Conservation (phyloP, 1,284 basidiomycete species). For the Fistulinella cinereoalba region DNA sequence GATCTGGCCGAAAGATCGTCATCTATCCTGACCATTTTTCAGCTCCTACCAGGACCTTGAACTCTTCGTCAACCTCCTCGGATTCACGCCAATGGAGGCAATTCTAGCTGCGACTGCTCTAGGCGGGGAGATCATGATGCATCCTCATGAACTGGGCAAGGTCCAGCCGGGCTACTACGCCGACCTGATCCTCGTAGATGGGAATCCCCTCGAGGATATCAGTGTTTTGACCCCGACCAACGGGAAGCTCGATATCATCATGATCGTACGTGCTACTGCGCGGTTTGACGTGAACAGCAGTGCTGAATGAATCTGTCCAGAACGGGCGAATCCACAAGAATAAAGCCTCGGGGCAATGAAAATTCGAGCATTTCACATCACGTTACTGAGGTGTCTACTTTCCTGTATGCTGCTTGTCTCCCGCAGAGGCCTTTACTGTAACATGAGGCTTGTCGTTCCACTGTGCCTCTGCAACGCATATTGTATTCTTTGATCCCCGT, state of each 20-base stretch:
- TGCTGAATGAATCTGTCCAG: slow-evolving; percentile 13
- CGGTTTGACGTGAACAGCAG: background rate
- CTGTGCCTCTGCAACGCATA: too few species aligned
- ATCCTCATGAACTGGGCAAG: slow-evolving; percentile 35
- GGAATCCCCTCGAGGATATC: slow-evolving; percentile 35
- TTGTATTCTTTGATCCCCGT: too few species aligned
- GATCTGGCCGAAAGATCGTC: background rate
- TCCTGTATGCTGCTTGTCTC: too few species aligned
- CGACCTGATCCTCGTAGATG: slow-evolving; percentile 34
- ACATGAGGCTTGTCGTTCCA: too few species aligned
- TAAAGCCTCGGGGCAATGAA: too few species aligned
- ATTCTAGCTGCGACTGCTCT: slow-evolving; percentile 36
- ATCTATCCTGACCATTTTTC: slow-evolving; percentile 3
- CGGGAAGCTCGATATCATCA: slow-evolving; percentile 28
- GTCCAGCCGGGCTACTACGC: slow-evolving; percentile 37
- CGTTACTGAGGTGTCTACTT: too few species aligned
- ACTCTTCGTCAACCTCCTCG: slow-evolving; percentile 36
- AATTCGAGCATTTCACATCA: too few species aligned
- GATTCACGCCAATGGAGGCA: slow-evolving; percentile 36
- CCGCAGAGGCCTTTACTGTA: too few species aligned
- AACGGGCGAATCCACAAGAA: slow-evolving; percentile 29
- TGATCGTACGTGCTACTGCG: slow-evolving; percentile 22
- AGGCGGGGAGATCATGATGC: slow-evolving; percentile 37
- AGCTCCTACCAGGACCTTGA: slow-evolving; percentile 37
- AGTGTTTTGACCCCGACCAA: slow-evolving; percentile 30